These are phyloP conservation scores for Penicillium sp. DNA, from an alignment of 2,329 filamentous ascomycete species.

Conservation along the genomic window DNA sequence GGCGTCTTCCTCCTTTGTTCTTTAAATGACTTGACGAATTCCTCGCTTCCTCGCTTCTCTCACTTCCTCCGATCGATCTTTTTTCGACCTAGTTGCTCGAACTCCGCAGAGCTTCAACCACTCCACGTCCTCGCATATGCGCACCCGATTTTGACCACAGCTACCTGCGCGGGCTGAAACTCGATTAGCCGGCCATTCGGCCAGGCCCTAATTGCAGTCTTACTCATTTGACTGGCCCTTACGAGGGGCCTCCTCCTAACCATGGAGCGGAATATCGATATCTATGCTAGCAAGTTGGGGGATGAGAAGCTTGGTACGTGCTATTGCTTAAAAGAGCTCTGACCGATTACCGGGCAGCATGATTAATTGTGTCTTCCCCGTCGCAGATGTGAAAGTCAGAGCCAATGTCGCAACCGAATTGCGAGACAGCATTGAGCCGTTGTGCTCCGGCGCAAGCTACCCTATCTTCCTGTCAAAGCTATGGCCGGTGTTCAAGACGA, in stretches of 20 bases:
- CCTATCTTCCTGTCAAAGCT: slow-evolving; percentile 75
- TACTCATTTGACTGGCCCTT: slow-evolving; percentile 21
- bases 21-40: slow-evolving; percentile 33
- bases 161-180: slow-evolving; percentile 26
- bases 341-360: not conserved
- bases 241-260: slow-evolving; percentile 22
- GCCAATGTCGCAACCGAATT: slow-evolving; percentile 77
- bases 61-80: slow-evolving; percentile 23
- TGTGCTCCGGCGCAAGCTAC: slow-evolving; percentile 77
- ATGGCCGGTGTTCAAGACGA: slow-evolving; percentile 81
- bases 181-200: slow-evolving; percentile 34
- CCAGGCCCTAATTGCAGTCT: slow-evolving; percentile 32
- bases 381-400: slow-evolving; percentile 71
- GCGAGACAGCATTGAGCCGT: slow-evolving; percentile 78
- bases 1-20: slow-evolving; percentile 2
- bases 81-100: slow-evolving; percentile 23
- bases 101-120: slow-evolving; percentile 20
- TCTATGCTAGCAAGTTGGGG: slow-evolving; percentile 46
- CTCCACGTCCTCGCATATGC: slow-evolving; percentile 30
- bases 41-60: slow-evolving; percentile 12
- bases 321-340: not conserved
- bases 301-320: slow-evolving; percentile 47
- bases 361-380: slow-evolving; percentile 5
- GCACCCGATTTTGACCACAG: slow-evolving; percentile 15
- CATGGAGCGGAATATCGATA: slow-evolving; percentile 47